Percentiles rank a stretch among this genome's conserved stretches.
These are phyloP conservation scores for Ilex asprella DNA, from an alignment of 257 asterid genomes.

Conservation along the genomic window DNA sequence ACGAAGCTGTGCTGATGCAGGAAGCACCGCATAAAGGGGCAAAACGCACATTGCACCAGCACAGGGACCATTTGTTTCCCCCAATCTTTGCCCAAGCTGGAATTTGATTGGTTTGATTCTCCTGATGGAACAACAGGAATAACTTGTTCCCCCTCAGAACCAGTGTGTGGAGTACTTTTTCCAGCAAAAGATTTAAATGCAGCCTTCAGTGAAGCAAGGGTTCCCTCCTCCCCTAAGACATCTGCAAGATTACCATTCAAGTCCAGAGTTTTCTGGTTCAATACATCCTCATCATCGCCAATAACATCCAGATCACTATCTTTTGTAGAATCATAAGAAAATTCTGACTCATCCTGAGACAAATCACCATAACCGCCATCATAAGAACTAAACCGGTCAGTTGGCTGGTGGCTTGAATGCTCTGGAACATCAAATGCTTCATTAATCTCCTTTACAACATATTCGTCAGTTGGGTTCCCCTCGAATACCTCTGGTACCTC, in stretches of 20 bases:
- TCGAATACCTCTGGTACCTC: conserved; percentile 24
- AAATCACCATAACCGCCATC: conserved; percentile 43
- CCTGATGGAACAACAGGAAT: conserved; percentile 22
- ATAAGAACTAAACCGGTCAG: conserved; percentile 56
- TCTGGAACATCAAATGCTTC: conserved; percentile 76
- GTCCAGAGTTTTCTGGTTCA: conserved; percentile 21
- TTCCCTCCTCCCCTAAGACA: conserved; percentile 34
- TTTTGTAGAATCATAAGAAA: conserved; percentile 53
- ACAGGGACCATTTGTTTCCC: conserved; percentile 22
- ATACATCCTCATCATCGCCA: conserved; percentile 36
- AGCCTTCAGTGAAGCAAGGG: conserved; percentile 57
- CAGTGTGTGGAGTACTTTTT: conserved; percentile 22
- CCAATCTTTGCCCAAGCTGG: conserved; percentile 15
- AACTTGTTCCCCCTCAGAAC: conserved; percentile 22
- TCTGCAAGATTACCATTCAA: conserved; percentile 33
- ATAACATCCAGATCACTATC: conserved; percentile 69
- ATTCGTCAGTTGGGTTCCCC: conserved; percentile 35
- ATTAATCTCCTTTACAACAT: conserved; percentile 51
- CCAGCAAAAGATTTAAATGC: conserved; percentile 69
- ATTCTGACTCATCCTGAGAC: conserved; percentile 55
- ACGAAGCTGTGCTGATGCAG: conserved; percentile 86
- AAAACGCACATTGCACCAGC: conserved; percentile 54
- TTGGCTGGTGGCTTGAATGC: conserved; percentile 42
- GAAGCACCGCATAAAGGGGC: conserved; percentile 97
- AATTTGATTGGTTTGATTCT: conserved; percentile 18